phyloP scores from a whole-genome alignment of 2,329 filamentous ascomycete species.

The Sporothrix pseudoabietina region DNA sequence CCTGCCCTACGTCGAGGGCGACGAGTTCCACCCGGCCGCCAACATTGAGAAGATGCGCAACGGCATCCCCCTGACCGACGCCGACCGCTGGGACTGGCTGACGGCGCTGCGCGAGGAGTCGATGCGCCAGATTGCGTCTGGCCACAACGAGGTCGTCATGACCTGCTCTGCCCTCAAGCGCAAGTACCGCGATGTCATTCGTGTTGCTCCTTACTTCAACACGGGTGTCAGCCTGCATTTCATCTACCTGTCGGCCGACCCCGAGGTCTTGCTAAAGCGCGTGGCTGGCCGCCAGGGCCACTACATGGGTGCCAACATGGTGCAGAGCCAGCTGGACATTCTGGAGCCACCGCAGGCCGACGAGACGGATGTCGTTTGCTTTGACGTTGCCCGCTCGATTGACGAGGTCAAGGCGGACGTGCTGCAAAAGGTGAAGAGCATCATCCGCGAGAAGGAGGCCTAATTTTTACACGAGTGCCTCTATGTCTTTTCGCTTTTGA shows the following conservation, averaged over 20 bases:
- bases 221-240: conserved; percentile 82
- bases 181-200: conserved; percentile 92
- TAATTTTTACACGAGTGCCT: not conserved
- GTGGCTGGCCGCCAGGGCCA: conserved; percentile 77
- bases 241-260: conserved; percentile 80
- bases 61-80: conserved; percentile 83
- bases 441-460: conserved; percentile 23
- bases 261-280: conserved; percentile 73
- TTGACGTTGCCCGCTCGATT: conserved; percentile 65
- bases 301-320: conserved; percentile 96
- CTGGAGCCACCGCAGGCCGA: conserved; percentile 78
- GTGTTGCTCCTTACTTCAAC: conserved; percentile 75
- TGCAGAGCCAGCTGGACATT: conserved; percentile 84
- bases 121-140: conserved; percentile 56
- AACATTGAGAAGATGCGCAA: conserved; percentile 91
- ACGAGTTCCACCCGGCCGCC: conserved; percentile 74
- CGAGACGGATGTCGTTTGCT: conserved; percentile 70
- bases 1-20: conserved; percentile 74
- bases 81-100: conserved; percentile 98
- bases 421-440: conserved; percentile 56
- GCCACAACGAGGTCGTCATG: conserved; percentile 77
- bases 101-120: conserved; percentile 72
- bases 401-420: conserved; percentile 64
- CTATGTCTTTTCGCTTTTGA: not conserved
- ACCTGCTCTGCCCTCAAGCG: conserved; percentile 96